These are phyloP conservation scores for Agastache rugosa DNA, from an alignment of 257 asterid species.

Conservation along the genomic window DNA sequence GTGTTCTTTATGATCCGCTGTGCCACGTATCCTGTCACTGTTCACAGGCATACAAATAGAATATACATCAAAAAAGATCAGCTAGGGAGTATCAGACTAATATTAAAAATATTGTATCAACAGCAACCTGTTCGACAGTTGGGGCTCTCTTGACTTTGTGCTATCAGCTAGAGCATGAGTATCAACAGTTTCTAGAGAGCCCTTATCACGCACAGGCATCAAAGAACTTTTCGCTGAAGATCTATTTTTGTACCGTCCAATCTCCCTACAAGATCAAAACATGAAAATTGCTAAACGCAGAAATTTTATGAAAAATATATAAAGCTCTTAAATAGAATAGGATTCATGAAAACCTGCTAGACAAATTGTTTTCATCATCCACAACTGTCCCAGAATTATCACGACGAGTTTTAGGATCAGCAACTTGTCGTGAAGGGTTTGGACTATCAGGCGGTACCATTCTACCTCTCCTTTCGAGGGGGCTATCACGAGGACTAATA, in stretches of 20 bases:
- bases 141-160: constrained; percentile 45
- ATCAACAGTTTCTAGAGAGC: constrained; percentile 42
- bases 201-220: constrained; percentile 41
- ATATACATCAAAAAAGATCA: constrained; percentile 32
- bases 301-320: constrained; percentile 23
- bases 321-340: constrained; percentile 20
- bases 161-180: constrained; percentile 42
- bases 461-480: constrained; percentile 46
- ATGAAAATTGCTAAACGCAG: constrained; percentile 29
- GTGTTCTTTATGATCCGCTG: constrained; percentile 46
- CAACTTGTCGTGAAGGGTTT: constrained; percentile 44
- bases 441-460: constrained; percentile 46
- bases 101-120: constrained; percentile 5
- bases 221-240: constrained; percentile 48
- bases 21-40: constrained; percentile 57
- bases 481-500: constrained; percentile 50
- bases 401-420: constrained; percentile 47
- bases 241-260: constrained; percentile 42
- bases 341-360: constrained; percentile 47
- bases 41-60: constrained; percentile 24
- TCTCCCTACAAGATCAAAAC: constrained; percentile 49
- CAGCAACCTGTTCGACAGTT: constrained; percentile 56
- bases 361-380: constrained; percentile 44
- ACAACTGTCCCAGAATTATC: constrained; percentile 53
- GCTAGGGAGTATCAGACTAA: constrained; percentile 20